Base-by-base conservation (phyloP, 2,329 filamentous ascomycete genomes). In the Davidsoniella virescens region DNA sequence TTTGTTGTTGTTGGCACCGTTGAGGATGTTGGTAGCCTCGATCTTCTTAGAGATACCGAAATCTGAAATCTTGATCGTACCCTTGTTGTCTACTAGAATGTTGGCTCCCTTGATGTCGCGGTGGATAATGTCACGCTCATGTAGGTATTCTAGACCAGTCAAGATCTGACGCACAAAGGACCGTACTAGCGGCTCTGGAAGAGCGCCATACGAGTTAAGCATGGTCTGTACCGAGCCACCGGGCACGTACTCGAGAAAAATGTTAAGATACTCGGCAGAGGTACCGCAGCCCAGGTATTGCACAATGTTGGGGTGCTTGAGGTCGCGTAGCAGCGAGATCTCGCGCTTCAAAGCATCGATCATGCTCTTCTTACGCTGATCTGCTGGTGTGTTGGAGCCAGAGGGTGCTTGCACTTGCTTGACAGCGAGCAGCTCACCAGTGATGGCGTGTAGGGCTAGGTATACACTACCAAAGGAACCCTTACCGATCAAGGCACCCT, bases 41-140 rank as follows among this genome's bases (percentile, higher is more conserved):
- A 96, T 84, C 64, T 94, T 93, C 72, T 98, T 98, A 54, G 85
- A 93, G 62, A 98, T 96, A 62, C 92, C 92, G 59, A 98, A 98
- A 71, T 98, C 92, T 7, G 90, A 96, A 57, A 98, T 98, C 69
- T 98, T 98, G 68, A 98, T 94, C 6, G 86, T 90, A 52, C 92
- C 92, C 67, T 96, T 95, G 71, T 96, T 96, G 69, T 98, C 92
- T 52, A 98, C 92, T 4, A 98, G 79, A 57, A 98, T 94, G 62
- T 98, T 98, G 64, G 92, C 92, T 44, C 92, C 92, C 70, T 98
- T 98, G 75, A 98, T 96, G 62, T 98, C 92, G 54, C 92, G 84
- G 64, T 98, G 92, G 59, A 98, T 96, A 61, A 98, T 98, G 62
- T 95, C 92, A 56, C 82, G 80, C 61, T 82, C 83, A 68, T 98